Base-by-base conservation (phyloP, 768 basidiomycete genomes). In the Kondoa malvinella region DNA sequence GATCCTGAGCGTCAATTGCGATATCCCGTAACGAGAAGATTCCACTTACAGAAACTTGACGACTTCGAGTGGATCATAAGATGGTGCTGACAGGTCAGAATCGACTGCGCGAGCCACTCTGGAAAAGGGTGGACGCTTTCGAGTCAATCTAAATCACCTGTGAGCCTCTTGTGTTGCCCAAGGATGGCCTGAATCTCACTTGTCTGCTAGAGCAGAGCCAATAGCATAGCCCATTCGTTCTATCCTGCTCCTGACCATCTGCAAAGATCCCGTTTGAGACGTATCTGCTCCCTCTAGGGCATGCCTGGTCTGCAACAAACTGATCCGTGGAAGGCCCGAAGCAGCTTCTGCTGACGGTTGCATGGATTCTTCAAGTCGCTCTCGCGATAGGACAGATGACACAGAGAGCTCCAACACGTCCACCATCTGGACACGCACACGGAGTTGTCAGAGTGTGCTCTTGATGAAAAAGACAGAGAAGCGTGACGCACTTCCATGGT, bases 11-110 rank as follows among this genome's bases (percentile, higher is more conserved):
- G 12, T 12, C n/a, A 16, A 31, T 25, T 27, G 2, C 31, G 8
- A 16, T 60, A 68, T 25, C 16, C 8, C 26, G 12, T 2, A 26
- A 21, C 14, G 14, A 17, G 26, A 57, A 68, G n/a, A 69, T 60
- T 67, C 50, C 32, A 68, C 66, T 69, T 71, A 75, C 27, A 75
- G 17, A 58, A 73, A 75, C 62, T 75, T 75, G 71, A 75, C 68
- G 34, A 68, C 27, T 27, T 75, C 74, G 50, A 75, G 69, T 0
- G 67, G 3, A 34, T 74, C 72, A n/a, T 62, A 59, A 17, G 57
- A 25, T 17, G 68, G 65, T n/a, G 65, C 56, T 69, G 15, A 21
- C 25, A 30, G 68, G 57, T 66, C n/a, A n/a, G 57, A 50, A 58
- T 56, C 50, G 68, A 34, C 25, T 68, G 27, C 17, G 65, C 21